A percentile compares a stretch with the other conserved stretches of the same genome.
These are phyloP conservation scores for Lactarius akahatsu DNA, from an alignment of 768 basidiomycete genomes.

Conservation along the genomic window DNA sequence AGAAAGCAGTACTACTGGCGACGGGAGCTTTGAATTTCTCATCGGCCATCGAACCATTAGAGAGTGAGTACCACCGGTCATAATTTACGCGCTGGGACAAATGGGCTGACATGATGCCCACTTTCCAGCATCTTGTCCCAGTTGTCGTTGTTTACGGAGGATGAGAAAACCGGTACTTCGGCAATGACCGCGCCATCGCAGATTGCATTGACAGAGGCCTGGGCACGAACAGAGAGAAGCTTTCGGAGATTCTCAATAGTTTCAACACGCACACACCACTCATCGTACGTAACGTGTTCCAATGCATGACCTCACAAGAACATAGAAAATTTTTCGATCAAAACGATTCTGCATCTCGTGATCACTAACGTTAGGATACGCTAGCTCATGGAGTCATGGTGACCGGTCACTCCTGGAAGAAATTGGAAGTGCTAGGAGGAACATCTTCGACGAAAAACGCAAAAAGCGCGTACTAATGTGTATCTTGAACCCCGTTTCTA, in stretches of 20 bases:
- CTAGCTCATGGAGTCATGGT: no score
- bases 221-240: slow-evolving; percentile 1
- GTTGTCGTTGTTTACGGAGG: no score
- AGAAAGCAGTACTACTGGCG: no score
- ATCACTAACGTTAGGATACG: slow-evolving; percentile 8
- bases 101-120: no score
- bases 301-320: neutral
- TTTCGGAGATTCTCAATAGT: slow-evolving; percentile 4
- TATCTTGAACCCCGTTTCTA: neutral
- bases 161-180: slow-evolving; percentile 2
- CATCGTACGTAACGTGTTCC: slow-evolving; percentile 8
- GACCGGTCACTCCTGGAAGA: slow-evolving; percentile 13
- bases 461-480: neutral
- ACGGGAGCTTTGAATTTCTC: no score
- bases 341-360: neutral
- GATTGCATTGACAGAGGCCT: neutral
- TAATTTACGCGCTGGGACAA: no score
- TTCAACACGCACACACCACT: neutral
- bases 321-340: slow-evolving; percentile 7
- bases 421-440: neutral
- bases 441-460: neutral
- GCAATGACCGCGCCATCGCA: neutral
- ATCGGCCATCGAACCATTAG: no score
- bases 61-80: no score
- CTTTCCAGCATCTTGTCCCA: no score